Evolutionary conservation across 768 basidiomycete genomes (phyloP), one percentile per base, ranked within the genome.

Genomic region (Russula sp.): DNA sequence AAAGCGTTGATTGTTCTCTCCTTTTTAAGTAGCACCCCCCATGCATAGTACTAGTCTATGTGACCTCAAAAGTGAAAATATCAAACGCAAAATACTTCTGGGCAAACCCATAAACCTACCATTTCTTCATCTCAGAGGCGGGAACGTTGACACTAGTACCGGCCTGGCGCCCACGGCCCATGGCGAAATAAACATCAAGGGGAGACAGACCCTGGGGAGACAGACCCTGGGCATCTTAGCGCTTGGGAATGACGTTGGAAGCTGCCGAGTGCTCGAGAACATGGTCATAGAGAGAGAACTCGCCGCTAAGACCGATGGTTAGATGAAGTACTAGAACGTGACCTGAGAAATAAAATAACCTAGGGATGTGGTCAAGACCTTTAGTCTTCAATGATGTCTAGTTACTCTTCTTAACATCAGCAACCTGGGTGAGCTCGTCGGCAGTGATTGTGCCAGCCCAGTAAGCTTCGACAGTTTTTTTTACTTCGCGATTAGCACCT

Each of bases 101-200:
- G 16, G 56, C 4, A 57, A 39, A 59, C 58, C 5, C 34, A 47
- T 43, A 39, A 35, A 78, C 86, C 69, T 72, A 92, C 96, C 97
- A 99, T 78, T 98, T 98, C 84, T 97, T 98, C 97, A 98, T 98
- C 81, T 98, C 95, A 66, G 84, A 93, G 51, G 95, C 93, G 54
- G 92, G 93, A 66, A 98, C 93, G 77, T 99, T 97, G 69, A 98
- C 95, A 63, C 86, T 88, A n/a, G n/a, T n/a, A 66, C 85, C 90
- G 45, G 88, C 81, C 77, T 99, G 97, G 68, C 96, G 92, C 60
- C 97, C 97, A 77, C 97, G 96, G 57, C 96, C 97, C 90, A 98
- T 95, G 69, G 97, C 97, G 70, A 99, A 98, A 78, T 91, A 97
- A 73, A 94, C 86, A 76, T 99, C 96, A 67, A 98, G 86, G 65